These are phyloP conservation scores for Phytophthora citricola DNA, from an alignment of 352 stramenopile species.

Conservation along the genomic window DNA sequence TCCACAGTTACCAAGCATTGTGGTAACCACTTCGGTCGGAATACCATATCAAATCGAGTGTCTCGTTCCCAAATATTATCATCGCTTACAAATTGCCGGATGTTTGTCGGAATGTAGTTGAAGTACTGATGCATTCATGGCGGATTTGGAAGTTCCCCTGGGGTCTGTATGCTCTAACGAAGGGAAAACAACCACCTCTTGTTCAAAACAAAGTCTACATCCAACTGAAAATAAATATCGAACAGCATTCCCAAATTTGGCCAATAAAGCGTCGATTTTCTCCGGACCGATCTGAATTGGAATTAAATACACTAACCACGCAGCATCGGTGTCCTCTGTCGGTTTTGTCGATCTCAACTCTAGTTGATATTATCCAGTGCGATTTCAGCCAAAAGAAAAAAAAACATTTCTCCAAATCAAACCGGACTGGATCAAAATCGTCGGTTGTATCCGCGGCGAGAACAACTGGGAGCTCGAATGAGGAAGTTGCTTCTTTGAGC, in stretches of 20 bases:
- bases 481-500: conserved; percentile 26
- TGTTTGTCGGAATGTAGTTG: too few species aligned
- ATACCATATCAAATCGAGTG: too few species aligned
- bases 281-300: conserved; percentile 41
- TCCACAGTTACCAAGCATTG: too few species aligned
- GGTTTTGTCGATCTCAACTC: not conserved
- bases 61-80: too few species aligned
- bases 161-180: conserved; percentile 33
- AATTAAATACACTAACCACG: conserved; percentile 52
- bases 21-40: too few species aligned
- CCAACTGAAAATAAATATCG: conserved; percentile 44
- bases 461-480: conserved; percentile 24
- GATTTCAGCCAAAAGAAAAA: conserved; percentile 44
- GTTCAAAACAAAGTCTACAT: conserved; percentile 56
- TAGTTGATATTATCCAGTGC: conserved; percentile 22
- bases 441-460: conserved; percentile 5
- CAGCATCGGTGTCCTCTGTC: conserved; percentile 23
- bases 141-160: not conserved
- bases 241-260: conserved; percentile 4
- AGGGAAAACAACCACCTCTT: conserved; percentile 65
- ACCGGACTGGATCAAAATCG: conserved; percentile 52
- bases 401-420: conserved; percentile 65
- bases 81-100: too few species aligned
- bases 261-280: conserved; percentile 11
- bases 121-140: too few species aligned